A percentile compares a stretch with the other conserved stretches of the same genome.
phyloP scores from a whole-genome alignment of 306 rosid genomes.

The Pachyrhizus erosus region DNA sequence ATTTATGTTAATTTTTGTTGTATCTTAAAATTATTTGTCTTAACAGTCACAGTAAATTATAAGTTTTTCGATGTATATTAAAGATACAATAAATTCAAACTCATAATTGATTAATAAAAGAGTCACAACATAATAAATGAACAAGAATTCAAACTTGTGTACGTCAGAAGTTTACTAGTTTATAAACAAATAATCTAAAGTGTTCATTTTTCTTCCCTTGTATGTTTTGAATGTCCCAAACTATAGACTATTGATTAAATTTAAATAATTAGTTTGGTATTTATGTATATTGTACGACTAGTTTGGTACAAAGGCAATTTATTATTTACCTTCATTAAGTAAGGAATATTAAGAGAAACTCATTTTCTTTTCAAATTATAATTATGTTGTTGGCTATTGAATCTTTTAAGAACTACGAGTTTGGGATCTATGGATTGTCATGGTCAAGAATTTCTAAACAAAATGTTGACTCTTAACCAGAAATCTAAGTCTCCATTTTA shows the following conservation, averaged over 20 bases:
- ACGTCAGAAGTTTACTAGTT: neutral
- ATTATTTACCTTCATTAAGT: neutral
- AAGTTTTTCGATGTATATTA: conserved; percentile 39
- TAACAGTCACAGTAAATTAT: conserved; percentile 36
- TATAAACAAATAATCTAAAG: neutral
- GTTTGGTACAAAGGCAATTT: neutral
- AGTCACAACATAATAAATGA: neutral
- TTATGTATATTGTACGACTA: neutral
- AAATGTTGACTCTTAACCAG: neutral
- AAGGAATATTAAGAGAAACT: neutral
- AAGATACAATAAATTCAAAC: neutral
- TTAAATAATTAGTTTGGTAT: neutral
- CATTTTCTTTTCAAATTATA: neutral
- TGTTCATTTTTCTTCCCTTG: neutral
- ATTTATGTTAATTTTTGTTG: conserved; percentile 73
- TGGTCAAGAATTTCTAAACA: neutral
- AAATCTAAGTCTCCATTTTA: neutral
- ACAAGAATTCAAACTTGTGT: neutral
- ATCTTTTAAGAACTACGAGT: neutral
- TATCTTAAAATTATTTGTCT: conserved; percentile 33
- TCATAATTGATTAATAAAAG: neutral
- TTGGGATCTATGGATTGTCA: neutral
- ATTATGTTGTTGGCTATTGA: neutral
- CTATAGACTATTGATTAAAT: no score
- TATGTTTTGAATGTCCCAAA: neutral